phyloP scores from a whole-genome alignment of 352 stramenopile genomes.

The Globisporangium abappressorium region DNA sequence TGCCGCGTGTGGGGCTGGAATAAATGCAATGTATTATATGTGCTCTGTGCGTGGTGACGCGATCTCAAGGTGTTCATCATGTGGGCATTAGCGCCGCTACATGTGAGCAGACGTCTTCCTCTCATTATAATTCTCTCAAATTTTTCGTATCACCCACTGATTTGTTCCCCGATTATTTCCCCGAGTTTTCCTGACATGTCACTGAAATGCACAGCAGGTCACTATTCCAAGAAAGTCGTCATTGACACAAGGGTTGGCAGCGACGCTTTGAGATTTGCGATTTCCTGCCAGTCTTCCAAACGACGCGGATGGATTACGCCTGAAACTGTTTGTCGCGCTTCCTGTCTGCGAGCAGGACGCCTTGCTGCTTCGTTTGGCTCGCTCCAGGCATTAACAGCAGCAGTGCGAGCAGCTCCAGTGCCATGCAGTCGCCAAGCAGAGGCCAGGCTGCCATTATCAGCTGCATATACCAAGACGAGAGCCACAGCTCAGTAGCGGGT shows the following conservation, averaged over 20 bases:
- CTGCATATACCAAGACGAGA: background rate
- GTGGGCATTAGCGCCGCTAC: background rate
- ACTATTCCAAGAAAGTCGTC: background rate
- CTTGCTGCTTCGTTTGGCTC: background rate
- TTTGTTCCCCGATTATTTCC: background rate
- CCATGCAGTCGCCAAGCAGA: background rate
- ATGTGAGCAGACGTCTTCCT: background rate
- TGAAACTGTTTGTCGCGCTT: background rate
- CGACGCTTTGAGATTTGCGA: too few relatives aligned
- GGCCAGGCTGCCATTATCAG: background rate
- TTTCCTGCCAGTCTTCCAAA: background rate
- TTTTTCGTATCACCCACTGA: background rate
- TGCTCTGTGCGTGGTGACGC: background rate
- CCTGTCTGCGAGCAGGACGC: background rate
- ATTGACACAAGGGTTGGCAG: background rate
- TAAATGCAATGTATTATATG: background rate
- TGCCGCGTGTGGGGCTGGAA: background rate
- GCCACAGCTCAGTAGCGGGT: background rate
- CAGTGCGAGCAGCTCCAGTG: background rate
- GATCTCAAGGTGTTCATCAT: background rate
- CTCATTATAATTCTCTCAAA: background rate
- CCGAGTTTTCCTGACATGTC: background rate
- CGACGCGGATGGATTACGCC: background rate
- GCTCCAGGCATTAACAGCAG: background rate
- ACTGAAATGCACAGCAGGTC: background rate